A percentile compares a stretch with the other conserved stretches of the same genome.
Evolutionary conservation across 108 stramenopile genomes (phyloP).

Genomic region (Fragilariopsis cylindrus): DNA sequence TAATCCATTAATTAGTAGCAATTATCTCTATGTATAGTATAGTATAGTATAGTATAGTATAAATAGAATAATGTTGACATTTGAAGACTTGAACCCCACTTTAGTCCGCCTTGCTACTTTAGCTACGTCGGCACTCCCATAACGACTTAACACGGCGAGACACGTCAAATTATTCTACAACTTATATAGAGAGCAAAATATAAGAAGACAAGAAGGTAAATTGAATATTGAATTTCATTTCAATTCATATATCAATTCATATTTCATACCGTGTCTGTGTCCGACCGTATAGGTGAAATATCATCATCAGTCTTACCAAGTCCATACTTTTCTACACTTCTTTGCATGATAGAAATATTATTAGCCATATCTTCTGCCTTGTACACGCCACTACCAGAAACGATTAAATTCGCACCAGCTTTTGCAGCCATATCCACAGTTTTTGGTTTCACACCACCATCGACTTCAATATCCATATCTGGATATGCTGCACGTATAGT

Average conservation of each 20-base stretch:
- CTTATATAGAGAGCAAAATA: too few species aligned
- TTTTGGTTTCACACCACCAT: constrained; percentile 84
- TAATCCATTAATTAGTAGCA: not conserved
- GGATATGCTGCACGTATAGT: constrained; percentile 66
- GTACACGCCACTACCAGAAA: constrained; percentile 75
- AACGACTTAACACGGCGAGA: too few species aligned
- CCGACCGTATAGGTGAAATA: constrained; percentile 37
- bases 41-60: not conserved
- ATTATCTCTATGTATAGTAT: not conserved
- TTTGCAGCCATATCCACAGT: constrained; percentile 83
- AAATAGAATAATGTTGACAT: not conserved
- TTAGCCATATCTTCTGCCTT: constrained; percentile 57
- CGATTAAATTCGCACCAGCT: constrained; percentile 92
- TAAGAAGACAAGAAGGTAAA: too few species aligned
- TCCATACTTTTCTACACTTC: constrained; percentile 54
- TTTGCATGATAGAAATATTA: constrained; percentile 52
- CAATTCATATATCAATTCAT: not conserved
- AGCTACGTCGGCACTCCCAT: too few species aligned
- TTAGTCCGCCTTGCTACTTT: not conserved
- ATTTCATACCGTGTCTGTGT: constrained; percentile 1
- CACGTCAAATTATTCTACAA: too few species aligned
- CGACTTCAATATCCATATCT: constrained; percentile 84
- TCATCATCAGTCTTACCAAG: constrained; percentile 49
- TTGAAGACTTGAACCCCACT: not conserved
- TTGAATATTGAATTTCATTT: too few species aligned